Base-by-base conservation (phyloP, 1,139 yeast genomes). In the Sporopachydermia cereana region DNA sequence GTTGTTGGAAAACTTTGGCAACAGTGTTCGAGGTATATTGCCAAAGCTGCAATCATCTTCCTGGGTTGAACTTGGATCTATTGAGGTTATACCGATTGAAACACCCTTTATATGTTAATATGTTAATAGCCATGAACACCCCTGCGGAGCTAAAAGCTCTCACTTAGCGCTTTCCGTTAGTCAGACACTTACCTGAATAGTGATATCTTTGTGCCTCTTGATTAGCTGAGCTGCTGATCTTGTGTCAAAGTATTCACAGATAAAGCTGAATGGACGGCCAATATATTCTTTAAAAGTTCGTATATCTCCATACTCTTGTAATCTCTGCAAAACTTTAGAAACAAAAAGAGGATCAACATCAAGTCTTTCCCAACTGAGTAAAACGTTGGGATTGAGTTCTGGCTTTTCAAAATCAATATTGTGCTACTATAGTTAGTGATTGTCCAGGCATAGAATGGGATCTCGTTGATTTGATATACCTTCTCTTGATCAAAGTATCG, bases 221-320 rank as follows among this genome's bases (percentile, higher is more conserved):
- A n/a, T n/a, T n/a, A 62, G 57, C 18, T 55, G 49, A 31, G 57
- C 57, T 1, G 68, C 59, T 18, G 60, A 56, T 31, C 68, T 55
- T 29, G 63, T 50, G 46, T 67, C 69, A 47, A 50, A 63, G 49
- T 54, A 67, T n/a, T 60, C 61, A 45, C 69, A 63, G 24, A 54
- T 45, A 42, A 57, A 58, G 24, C 52, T 48, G 16, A 48, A 44
- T 9, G 49, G 45, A 22, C 45, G 41, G 12, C 47, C 46, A 5
- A 44, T 41, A 9, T 50, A 42, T 20, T 43, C 45, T 2, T 51
- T 50, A 14, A 61, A 51, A 12, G 49, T 43, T 34, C 55, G 51
- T 14, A 59, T 48, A 17, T 53, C 49, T 1, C 67, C 66, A 49
- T 54, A 58, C 41, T 51, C 55, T 20, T 50, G 42, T 34, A 57